Base-by-base conservation (phyloP, 345 rosid species). In the Salix suchowensis region DNA sequence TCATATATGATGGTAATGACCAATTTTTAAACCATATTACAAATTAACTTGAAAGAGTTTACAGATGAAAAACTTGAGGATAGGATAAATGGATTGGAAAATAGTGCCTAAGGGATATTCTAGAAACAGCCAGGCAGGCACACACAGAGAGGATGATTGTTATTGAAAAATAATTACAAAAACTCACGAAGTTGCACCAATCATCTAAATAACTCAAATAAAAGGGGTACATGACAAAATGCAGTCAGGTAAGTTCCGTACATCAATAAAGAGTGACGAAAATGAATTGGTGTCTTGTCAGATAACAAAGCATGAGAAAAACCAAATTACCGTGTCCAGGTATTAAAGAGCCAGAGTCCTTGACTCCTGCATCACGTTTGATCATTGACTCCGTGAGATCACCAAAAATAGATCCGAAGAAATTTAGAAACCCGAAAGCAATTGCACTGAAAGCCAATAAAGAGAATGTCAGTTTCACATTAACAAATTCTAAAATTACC, bases 281-380 rank as follows among this genome's bases (percentile, higher is more conserved):
- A 14, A 26, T 14, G 11, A 19, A 26, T 55, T 40, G 28, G 26
- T 76, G 37, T 23, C 72, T 21, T 13, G 2, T 77, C 69, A 46
- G 34, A 72, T 24, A 65, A 65, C 48, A 10, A 9, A 69, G 15
- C 15, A 30, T 30, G 24, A 61, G 75, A 13, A 48, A 54, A 48
- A 71, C 23, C 42, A 58, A 30, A 62, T 80, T 89, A 95, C 97
- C 97, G 24, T 95, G 97, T 55, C 97, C 98, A 67, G 98, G 97
- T 76, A 95, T 95, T 70, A 93, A 91, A 62, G 98, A 88, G 21
- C 98, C 98, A 7, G 97, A 95, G 83, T 93, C 97, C 85, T 95
- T 95, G 74, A 95, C 97, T 23, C 98, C 98, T 0, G 98, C 98
- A 79, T 95, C 98, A 30, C 97, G 95, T 81, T 95, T 95, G 88